A percentile compares a stretch with the other conserved stretches of the same genome.
phyloP scores from a whole-genome alignment of 306 rosid species.

The Alnus glutinosa region DNA sequence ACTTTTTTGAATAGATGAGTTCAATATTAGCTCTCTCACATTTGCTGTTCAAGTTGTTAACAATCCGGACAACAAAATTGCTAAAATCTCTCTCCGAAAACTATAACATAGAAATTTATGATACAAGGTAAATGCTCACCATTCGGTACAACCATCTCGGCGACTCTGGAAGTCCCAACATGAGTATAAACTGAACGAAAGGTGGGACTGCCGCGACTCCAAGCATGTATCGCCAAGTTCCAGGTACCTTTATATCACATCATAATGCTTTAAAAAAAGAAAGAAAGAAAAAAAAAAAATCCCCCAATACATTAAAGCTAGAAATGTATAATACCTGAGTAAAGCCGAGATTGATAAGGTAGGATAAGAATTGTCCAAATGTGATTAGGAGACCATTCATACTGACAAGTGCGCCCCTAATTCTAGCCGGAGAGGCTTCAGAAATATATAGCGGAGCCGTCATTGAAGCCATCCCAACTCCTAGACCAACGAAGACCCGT shows the following conservation, averaged over 20 bases:
- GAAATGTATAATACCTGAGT: constrained; percentile 45
- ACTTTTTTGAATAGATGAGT: no score
- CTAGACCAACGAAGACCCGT: constrained; percentile 75
- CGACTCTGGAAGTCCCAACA: constrained; percentile 82
- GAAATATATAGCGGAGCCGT: constrained; percentile 87
- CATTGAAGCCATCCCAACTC: constrained; percentile 94
- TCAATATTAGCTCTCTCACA: no score
- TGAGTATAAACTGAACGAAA: constrained; percentile 56
- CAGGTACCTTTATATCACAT: constrained; percentile 46
- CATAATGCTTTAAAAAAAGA: neutral
- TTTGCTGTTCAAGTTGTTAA: no score
- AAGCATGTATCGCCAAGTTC: constrained; percentile 94
- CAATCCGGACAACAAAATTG: no score
- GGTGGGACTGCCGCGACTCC: constrained; percentile 81
- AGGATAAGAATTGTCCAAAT: constrained; percentile 78
- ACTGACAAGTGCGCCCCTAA: constrained; percentile 81
- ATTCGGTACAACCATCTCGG: constrained; percentile 83
- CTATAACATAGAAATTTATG: neutral
- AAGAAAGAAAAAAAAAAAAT: no score
- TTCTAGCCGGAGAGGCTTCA: constrained; percentile 81
- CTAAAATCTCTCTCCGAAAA: no score
- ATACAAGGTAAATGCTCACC: constrained; percentile 32
- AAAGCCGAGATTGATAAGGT: constrained; percentile 73
- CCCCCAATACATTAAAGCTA: neutral
- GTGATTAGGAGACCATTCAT: constrained; percentile 74